Evolutionary conservation across 2,329 filamentous ascomycete genomes (phyloP), one percentile per base, ranked within the genome.

Genomic region (Arthrobotrys musiformis): DNA sequence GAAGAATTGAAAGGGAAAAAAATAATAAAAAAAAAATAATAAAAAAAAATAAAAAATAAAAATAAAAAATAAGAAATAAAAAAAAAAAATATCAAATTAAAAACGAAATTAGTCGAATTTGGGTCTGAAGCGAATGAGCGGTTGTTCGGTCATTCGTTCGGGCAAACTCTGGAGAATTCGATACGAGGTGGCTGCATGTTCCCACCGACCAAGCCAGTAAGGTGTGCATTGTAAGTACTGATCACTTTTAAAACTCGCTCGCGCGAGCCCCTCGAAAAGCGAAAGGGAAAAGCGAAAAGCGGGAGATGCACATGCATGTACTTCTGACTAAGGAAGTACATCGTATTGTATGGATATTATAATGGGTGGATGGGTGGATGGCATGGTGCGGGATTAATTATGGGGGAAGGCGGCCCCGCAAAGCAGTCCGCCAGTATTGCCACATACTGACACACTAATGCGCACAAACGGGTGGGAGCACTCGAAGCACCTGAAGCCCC

Each of bases 321-420:
- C n/a, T n/a, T n/a, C n/a, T n/a, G 1, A 5, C 40, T 7, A 30
- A 26, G 8, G 5, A 28, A 2, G 26, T 54, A 30, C 19, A 24
- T 50, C 40, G 15, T 15, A 9, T 22, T 30, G 15, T 35, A 17
- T 30, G 22, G 28, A 56, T 56, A 56, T 33, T 30, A 26, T 40
- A 15, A 7, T 13, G 37, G 33, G 19, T 4, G 22, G 13, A 5
- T 13, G 19, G 28, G 26, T 52, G 22, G 37, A 28, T 24, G 28
- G 46, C 17, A 11, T n/a, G 37, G 8, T 66, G 62, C 62, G 62
- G 62, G 62, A 66, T 66, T 66, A 66, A 54, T 66, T 26, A 50
- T 28, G 15, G 22, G 24, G 6, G 22, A 26, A 28, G 30, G 48
- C 24, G 44, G 52, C 61, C 61, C 61, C 61, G 61, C 61, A 64